Evolutionary conservation across 148 eudicot genomes (phyloP).

Genomic region (Limonium bicolor): DNA sequence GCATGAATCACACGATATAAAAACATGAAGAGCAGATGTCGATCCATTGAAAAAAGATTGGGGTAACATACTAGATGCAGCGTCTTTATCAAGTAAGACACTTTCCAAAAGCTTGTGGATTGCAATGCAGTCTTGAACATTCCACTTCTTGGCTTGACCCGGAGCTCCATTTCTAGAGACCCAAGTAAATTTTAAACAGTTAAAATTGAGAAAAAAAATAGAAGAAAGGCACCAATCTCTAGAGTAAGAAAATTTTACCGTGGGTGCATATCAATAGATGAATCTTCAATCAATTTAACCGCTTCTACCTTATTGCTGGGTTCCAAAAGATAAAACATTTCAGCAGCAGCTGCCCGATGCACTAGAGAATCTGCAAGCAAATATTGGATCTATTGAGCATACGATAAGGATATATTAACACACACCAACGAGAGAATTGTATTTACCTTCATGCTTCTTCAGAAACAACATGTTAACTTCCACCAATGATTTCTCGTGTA

Average conservation of each 20-base stretch:
- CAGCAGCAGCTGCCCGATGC: constrained; percentile 92
- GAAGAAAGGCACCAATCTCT: background rate
- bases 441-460: constrained; percentile 65
- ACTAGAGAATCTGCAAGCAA: constrained; percentile 57
- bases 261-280: constrained; percentile 30
- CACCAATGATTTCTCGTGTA: constrained; percentile 52
- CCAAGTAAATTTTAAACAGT: background rate
- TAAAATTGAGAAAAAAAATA: background rate
- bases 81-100: constrained; percentile 43
- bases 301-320: constrained; percentile 69
- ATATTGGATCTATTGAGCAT: background rate
- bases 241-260: constrained; percentile 25
- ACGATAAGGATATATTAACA: background rate
- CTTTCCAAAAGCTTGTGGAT: constrained; percentile 58
- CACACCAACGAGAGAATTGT: background rate
- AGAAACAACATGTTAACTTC: constrained; percentile 70
- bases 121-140: constrained; percentile 56
- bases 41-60: constrained; percentile 1
- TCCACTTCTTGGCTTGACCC: constrained; percentile 46
- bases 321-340: constrained; percentile 65
- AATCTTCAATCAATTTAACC: constrained; percentile 55
- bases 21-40: too few relatives aligned
- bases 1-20: too few relatives aligned
- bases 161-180: constrained; percentile 40
- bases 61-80: constrained; percentile 54